phyloP scores from a whole-genome alignment of 148 eudicot species.

The Nepenthes mirabilis region DNA sequence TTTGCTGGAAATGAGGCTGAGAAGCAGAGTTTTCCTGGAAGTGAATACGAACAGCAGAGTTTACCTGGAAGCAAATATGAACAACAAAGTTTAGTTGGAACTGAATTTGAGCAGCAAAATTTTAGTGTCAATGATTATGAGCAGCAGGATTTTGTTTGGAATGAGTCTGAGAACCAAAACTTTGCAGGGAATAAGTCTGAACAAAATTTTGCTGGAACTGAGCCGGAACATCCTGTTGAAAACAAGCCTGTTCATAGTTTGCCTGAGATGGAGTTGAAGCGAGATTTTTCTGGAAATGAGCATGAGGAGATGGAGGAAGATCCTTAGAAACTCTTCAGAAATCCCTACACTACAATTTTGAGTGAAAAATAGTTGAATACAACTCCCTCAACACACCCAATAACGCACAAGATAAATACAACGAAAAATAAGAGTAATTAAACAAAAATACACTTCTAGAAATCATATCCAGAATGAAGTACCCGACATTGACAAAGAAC shows the following conservation, averaged over 20 bases:
- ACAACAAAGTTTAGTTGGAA: conserved; percentile 11
- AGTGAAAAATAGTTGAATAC: too few relatives aligned
- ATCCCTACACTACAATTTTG: too few relatives aligned
- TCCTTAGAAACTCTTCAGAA: conserved; percentile 4
- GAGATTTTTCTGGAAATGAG: conserved; percentile 19
- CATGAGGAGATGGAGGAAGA: conserved; percentile 21
- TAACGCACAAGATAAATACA: too few relatives aligned
- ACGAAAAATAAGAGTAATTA: too few relatives aligned
- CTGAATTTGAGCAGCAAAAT: neutral
- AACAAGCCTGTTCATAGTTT: conserved; percentile 6
- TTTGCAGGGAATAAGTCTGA: too few relatives aligned
- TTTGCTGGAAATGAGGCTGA: conserved; percentile 9
- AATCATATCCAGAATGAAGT: too few relatives aligned
- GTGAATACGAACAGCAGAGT: conserved; percentile 16
- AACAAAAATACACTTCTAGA: too few relatives aligned
- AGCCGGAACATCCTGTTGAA: conserved; percentile 5
- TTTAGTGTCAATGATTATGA: conserved; percentile 11
- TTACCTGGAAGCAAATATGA: conserved; percentile 13
- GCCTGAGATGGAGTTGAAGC: conserved; percentile 15
- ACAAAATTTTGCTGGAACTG: conserved; percentile 13
- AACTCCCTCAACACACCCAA: too few relatives aligned
- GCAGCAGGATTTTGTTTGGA: conserved; percentile 12
- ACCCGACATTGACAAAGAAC: too few relatives aligned
- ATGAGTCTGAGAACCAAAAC: too few relatives aligned
- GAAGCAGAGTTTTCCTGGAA: conserved; percentile 10